Percentiles rank a stretch among this genome's conserved stretches.
Evolutionary conservation across 176 grass and related monocot species (phyloP).

Genomic region (Triticum timopheevii): DNA sequence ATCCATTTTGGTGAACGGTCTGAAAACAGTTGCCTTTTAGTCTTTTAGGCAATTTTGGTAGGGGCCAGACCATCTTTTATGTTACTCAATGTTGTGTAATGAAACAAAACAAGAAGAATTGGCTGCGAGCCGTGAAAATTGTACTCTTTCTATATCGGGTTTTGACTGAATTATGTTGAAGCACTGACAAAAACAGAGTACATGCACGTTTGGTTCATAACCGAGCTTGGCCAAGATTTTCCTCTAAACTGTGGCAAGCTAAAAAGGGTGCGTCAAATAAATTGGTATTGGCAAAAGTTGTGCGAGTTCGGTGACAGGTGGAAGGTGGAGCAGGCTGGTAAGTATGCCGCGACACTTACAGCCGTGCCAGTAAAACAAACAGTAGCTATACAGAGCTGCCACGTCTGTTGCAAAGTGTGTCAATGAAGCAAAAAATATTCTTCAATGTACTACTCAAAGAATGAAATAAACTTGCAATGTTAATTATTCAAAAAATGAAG

Average conservation of each 20-base stretch:
- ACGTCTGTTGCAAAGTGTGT: neutral
- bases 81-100: neutral
- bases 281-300: neutral
- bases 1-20: constrained; percentile 68
- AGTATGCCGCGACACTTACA: neutral
- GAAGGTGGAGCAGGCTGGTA: neutral
- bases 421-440: neutral
- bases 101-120: neutral
- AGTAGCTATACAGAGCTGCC: neutral
- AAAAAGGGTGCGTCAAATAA: neutral
- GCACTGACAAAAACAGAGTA: neutral
- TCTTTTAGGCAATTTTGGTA: neutral
- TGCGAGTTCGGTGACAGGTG: neutral
- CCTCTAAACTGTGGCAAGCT: neutral
- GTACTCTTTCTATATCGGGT: neutral
- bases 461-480: neutral
- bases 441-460: neutral
- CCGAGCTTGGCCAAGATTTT: neutral
- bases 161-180: neutral
- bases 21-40: constrained; percentile 1
- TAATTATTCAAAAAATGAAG: no score
- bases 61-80: neutral
- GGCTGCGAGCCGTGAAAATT: neutral
- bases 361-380: neutral
- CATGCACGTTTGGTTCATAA: neutral